Percentiles rank a stretch among this genome's conserved stretches.
These are phyloP conservation scores for Fraxinus excelsior DNA, from an alignment of 257 asterid genomes.

Conservation along the genomic window DNA sequence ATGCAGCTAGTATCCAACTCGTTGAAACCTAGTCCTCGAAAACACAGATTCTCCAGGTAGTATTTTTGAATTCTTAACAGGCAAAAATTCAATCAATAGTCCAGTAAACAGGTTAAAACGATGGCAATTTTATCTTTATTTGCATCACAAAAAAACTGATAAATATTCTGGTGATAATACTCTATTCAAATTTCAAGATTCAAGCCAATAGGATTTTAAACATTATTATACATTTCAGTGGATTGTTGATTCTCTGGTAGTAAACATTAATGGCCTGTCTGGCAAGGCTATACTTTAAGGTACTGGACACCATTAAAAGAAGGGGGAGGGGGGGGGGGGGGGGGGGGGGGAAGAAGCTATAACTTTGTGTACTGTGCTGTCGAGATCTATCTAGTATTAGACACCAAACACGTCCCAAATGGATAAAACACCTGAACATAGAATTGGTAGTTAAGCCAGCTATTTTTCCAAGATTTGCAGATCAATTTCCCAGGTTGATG, in stretches of 20 bases:
- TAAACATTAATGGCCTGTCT: background rate
- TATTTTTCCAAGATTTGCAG: constrained; percentile 69
- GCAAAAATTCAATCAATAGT: too few relatives aligned
- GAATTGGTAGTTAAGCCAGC: background rate
- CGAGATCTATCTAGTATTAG: background rate
- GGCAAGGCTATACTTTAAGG: background rate
- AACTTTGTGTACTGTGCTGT: background rate
- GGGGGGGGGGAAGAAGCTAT: too few relatives aligned
- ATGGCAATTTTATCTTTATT: too few relatives aligned
- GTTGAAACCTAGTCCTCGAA: too few relatives aligned
- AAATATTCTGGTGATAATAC: too few relatives aligned
- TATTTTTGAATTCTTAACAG: too few relatives aligned
- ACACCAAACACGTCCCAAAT: background rate
- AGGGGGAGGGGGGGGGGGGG: too few relatives aligned
- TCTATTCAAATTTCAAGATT: too few relatives aligned
- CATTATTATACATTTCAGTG: background rate
- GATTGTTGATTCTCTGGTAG: background rate
- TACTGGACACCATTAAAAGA: background rate
- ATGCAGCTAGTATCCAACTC: too few relatives aligned
- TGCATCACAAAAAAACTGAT: background rate
- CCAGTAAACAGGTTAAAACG: too few relatives aligned
- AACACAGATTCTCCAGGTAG: too few relatives aligned
- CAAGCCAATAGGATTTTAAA: background rate
- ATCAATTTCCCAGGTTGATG: constrained; percentile 90
- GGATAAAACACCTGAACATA: background rate